Evolutionary conservation across 805 yeast species (phyloP).

Genomic region (Yarrowia sp.): DNA sequence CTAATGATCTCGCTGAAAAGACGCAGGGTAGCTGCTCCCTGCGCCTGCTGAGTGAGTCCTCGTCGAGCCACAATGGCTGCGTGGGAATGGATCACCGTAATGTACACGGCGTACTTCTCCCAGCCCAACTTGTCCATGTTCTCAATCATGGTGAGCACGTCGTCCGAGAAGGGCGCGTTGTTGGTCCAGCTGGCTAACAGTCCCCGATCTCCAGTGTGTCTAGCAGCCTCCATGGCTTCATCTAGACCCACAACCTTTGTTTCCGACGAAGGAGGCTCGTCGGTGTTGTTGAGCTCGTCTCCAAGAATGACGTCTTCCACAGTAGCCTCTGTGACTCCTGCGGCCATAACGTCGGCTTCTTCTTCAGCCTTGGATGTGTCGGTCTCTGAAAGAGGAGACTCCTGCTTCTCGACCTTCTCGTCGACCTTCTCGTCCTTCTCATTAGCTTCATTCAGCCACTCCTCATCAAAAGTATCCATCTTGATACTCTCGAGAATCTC

Average conservation of each 20-base stretch:
- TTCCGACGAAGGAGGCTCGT: not conserved
- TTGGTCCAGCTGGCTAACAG: slow-evolving; percentile 11
- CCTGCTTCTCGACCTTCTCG: not conserved
- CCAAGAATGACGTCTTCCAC: slow-evolving; percentile 1
- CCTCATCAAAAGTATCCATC: slow-evolving; percentile 12
- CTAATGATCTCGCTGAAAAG: slow-evolving; percentile 15
- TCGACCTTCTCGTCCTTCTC: not conserved
- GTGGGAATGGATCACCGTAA: slow-evolving; percentile 77
- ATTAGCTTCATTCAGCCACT: slow-evolving; percentile 1
- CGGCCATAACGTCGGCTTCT: not conserved
- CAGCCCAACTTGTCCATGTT: slow-evolving; percentile 65
- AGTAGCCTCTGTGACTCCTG: not conserved
- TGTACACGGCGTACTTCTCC: slow-evolving; percentile 72
- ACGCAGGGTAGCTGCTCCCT: slow-evolving; percentile 8
- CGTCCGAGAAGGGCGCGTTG: slow-evolving; percentile 39
- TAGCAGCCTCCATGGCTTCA: slow-evolving; percentile 1
- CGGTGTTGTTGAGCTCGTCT: slow-evolving; percentile 1
- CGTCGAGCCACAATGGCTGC: slow-evolving; percentile 77
- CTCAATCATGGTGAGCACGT: slow-evolving; percentile 45
- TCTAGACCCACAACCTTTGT: not conserved
- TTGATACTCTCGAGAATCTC: slow-evolving; percentile 21
- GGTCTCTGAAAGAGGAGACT: not conserved
- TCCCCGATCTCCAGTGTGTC: not conserved
- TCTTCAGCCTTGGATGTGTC: not conserved
- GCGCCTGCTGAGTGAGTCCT: slow-evolving; percentile 34